These are phyloP conservation scores for Pseudocercospora ulei DNA, from an alignment of 2,329 filamentous ascomycete genomes.

Conservation along the genomic window DNA sequence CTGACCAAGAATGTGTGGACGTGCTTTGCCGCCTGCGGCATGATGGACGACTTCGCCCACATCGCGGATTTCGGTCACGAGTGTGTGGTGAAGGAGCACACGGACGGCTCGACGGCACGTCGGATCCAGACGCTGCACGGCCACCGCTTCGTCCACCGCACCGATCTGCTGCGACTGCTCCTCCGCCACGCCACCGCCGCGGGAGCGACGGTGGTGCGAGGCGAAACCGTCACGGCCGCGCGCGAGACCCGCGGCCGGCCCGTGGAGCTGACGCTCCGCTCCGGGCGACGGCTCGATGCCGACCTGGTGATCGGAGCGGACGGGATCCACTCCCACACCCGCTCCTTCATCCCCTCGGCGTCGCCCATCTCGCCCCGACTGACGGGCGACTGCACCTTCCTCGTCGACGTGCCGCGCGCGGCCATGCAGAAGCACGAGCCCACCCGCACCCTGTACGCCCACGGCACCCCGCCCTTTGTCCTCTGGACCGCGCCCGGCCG, in stretches of 20 bases:
- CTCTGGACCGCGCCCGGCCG: constrained; percentile 11
- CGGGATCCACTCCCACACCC: constrained; percentile 10
- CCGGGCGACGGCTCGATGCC: constrained; percentile 4
- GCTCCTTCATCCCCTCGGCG: background rate
- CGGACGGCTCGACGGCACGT: constrained; percentile 10
- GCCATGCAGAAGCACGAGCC: constrained; percentile 8
- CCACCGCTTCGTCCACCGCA: constrained; percentile 12
- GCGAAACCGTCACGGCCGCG: constrained; percentile 8
- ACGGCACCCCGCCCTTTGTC: constrained; percentile 9
- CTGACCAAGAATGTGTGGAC: constrained; percentile 10
- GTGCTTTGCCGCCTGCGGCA: constrained; percentile 4
- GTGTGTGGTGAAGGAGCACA: constrained; percentile 1
- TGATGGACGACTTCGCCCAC: constrained; percentile 7
- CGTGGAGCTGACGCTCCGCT: constrained; percentile 6
- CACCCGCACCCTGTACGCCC: constrained; percentile 3
- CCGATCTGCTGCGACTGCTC: constrained; percentile 7
- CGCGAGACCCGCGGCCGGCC: background rate
- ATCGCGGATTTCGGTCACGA: constrained; percentile 9
- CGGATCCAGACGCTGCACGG: constrained; percentile 8
- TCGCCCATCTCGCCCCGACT: constrained; percentile 5
- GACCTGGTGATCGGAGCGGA: constrained; percentile 12
- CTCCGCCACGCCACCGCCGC: constrained; percentile 9
- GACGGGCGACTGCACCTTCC: constrained; percentile 12
- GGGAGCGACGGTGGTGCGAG: constrained; percentile 7
- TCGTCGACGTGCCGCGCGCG: constrained; percentile 7